Evolutionary conservation across 2,329 filamentous ascomycete species (phyloP).

Genomic region (Moelleriella libera): DNA sequence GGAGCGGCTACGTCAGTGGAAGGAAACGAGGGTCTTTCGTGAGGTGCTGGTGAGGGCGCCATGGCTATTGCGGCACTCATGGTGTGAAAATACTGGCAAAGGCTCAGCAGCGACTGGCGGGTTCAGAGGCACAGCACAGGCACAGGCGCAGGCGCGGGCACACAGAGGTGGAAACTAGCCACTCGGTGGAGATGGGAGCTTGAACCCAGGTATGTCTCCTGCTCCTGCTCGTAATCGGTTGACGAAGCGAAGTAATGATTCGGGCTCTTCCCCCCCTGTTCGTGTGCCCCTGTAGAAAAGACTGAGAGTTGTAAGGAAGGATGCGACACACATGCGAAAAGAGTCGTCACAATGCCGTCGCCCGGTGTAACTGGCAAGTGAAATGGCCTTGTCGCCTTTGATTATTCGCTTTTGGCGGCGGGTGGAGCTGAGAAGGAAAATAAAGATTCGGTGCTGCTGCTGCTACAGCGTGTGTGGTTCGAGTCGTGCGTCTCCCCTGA

Average conservation of each 20-base stretch:
- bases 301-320: not conserved
- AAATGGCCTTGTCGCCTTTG: too few species aligned
- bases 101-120: not conserved
- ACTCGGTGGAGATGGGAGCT: not conserved
- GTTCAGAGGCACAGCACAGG: not conserved
- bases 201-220: not conserved
- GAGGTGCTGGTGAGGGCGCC: conserved; percentile 53
- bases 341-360: not conserved
- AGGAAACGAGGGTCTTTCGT: conserved; percentile 45
- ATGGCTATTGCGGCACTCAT: conserved; percentile 58
- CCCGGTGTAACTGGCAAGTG: not conserved
- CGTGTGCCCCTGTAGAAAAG: not conserved
- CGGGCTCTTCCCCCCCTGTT: not conserved
- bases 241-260: not conserved
- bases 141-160: too few species aligned
- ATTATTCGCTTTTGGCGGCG: not conserved
- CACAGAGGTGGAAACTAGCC: not conserved
- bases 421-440: not conserved
- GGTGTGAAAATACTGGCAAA: conserved; percentile 16
- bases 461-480: not conserved
- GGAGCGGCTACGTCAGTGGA: conserved; percentile 22
- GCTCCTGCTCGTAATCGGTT: not conserved
- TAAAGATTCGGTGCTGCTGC: not conserved
- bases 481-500: not conserved
- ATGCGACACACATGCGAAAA: not conserved